A percentile compares a stretch with the other conserved stretches of the same genome.
Evolutionary conservation across 371 early-diverging fungal genomes (phyloP).

Genomic region (Catenaria anguillulae): DNA sequence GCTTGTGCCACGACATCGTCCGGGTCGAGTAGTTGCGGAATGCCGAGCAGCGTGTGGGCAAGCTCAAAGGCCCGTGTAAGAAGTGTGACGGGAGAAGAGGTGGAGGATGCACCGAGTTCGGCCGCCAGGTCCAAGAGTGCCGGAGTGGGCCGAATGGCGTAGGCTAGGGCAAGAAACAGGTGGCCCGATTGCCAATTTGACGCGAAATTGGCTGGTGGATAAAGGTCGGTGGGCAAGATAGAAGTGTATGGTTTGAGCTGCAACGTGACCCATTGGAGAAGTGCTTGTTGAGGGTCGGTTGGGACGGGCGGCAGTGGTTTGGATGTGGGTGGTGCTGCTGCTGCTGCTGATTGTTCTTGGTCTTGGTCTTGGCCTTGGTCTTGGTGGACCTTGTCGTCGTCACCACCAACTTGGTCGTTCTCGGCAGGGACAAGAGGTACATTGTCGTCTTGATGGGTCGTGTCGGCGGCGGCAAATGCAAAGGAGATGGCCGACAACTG

Average conservation of each 20-base stretch:
- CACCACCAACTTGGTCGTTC: too few relatives aligned
- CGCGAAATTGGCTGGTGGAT: too few relatives aligned
- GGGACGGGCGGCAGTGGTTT: too few relatives aligned
- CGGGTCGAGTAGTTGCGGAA: conserved; percentile 35
- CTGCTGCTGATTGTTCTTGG: too few relatives aligned
- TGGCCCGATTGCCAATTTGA: conserved; percentile 50
- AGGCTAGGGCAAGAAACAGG: conserved; percentile 44
- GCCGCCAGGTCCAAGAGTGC: conserved; percentile 25
- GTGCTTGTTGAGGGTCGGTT: conserved; percentile 24
- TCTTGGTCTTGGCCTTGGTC: too few relatives aligned
- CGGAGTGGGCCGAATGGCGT: conserved; percentile 46
- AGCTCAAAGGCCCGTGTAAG: conserved; percentile 32
- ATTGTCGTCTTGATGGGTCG: neutral
- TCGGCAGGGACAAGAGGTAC: too few relatives aligned
- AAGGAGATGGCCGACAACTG: conserved; percentile 27
- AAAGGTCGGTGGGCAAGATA: conserved; percentile 23
- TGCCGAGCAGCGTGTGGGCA: conserved; percentile 28
- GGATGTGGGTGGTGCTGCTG: too few relatives aligned
- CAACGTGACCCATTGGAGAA: conserved; percentile 42
- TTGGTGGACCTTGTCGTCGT: too few relatives aligned
- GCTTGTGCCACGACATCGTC: conserved; percentile 19
- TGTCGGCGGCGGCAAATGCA: neutral
- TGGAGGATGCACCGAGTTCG: too few relatives aligned
- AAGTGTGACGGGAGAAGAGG: too few relatives aligned
- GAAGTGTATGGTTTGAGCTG: conserved; percentile 24